Evolutionary conservation across 129 eudicot species (phyloP).

Genomic region (Glebionis coronaria): DNA sequence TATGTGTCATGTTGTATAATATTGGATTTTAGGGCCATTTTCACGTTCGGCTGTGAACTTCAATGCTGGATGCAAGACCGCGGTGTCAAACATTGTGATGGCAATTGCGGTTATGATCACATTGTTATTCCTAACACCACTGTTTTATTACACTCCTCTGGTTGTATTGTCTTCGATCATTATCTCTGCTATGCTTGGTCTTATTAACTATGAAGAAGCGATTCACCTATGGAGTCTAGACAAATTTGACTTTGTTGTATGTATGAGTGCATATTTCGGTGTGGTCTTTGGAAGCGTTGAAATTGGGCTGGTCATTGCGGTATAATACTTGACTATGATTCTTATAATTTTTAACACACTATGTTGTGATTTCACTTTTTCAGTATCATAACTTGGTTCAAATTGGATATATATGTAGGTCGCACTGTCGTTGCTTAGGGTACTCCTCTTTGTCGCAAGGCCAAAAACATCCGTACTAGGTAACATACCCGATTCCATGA

Average conservation of each 20-base stretch:
- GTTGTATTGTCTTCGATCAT: conserved; percentile 85
- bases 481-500: conserved; percentile 55
- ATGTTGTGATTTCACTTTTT: neutral
- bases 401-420: conserved; percentile 54
- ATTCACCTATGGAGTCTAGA: conserved; percentile 78
- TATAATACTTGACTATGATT: conserved; percentile 18
- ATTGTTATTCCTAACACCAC: conserved; percentile 66
- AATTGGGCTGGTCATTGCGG: conserved; percentile 79
- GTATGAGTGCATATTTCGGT: conserved; percentile 84
- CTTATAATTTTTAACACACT: neutral
- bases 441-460: conserved; percentile 64
- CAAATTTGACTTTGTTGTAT: conserved; percentile 84
- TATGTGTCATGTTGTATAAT: neutral
- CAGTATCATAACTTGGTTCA: neutral
- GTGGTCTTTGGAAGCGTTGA: conserved; percentile 82
- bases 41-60: conserved; percentile 94
- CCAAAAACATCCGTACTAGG: conserved; percentile 69
- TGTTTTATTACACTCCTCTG: conserved; percentile 80
- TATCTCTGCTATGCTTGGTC: conserved; percentile 91
- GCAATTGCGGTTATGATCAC: conserved; percentile 84
- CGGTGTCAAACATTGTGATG: conserved; percentile 93
- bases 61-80: conserved; percentile 96
- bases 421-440: conserved; percentile 63
- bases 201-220: conserved; percentile 83
- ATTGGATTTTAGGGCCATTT: conserved; percentile 63